Evolutionary conservation across 257 asterid genomes (phyloP), one percentile per base, ranked within the genome.

Genomic region (Scutellaria baicalensis): DNA sequence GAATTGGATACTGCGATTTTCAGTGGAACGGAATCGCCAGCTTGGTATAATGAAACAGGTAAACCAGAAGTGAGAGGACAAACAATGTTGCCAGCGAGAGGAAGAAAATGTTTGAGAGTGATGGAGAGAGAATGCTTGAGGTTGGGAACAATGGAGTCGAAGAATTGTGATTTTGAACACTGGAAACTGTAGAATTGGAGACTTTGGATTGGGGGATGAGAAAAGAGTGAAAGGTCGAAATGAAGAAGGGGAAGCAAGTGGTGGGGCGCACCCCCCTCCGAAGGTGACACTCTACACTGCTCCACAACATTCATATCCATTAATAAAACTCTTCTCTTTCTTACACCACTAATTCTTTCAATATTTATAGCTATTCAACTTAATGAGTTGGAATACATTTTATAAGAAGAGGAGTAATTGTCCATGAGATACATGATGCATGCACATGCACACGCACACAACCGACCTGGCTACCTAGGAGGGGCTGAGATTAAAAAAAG

Each of bases 101-200:
- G 51, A 17, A 43, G 48, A 5, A 66, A 66, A 8, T 66, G 62
- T 50, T 50, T 50, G 61, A 66, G 71, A 17, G 62, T 13, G 23
- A 67, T 18, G 8, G 72, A 67, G 10, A 67, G 52, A 16, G 72
- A 51, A 3, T 67, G 23, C 62, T 67, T 51, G 52, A 67, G 63
- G 9, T 36, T 38, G 4, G 62, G 42, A 8, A 54, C 42, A 40
- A 67, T 39, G 23, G 63, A 8, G 14, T 67, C 42, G 9, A 40
- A 13, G 40, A 67, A 67, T 39, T 18, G 14, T 9, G 72, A 39
- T 52, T 52, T 36, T 6, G 72, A 67, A 14, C 54, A 67, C 38
- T 38, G 18, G 54, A 67, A 20, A 4, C 5, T n/a, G 23, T 67
- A 67, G 3, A 67, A 52, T 16, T 7, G 8, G 11, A 67, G 54